phyloP scores from a whole-genome alignment of 257 asterid species.

The Cynanchum wilfordii region DNA sequence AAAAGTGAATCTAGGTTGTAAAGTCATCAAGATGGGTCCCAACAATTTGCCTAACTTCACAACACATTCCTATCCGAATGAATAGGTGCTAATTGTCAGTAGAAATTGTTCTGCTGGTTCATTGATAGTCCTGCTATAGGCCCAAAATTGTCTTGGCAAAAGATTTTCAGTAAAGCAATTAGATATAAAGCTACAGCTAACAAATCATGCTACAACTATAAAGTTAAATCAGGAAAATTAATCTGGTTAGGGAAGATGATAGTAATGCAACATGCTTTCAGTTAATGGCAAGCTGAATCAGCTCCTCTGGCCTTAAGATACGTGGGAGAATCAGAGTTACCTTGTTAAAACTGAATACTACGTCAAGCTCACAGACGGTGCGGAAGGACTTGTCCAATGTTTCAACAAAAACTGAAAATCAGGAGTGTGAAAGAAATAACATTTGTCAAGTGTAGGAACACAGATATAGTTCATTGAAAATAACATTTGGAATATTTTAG shows the following conservation, averaged over 20 bases:
- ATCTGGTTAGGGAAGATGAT: background rate
- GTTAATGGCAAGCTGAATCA: background rate
- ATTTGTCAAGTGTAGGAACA: background rate
- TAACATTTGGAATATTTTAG: background rate
- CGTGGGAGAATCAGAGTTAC: constrained; percentile 35
- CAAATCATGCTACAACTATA: background rate
- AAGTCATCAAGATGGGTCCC: background rate
- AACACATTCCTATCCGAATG: background rate
- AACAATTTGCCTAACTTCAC: background rate
- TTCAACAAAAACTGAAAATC: constrained; percentile 83
- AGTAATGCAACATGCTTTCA: background rate
- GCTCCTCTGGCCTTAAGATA: background rate
- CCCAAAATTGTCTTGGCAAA: background rate
- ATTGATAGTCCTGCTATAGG: background rate
- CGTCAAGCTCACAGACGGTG: constrained; percentile 90
- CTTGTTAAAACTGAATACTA: constrained; percentile 88
- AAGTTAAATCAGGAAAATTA: background rate
- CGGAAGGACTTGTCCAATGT: constrained; percentile 87
- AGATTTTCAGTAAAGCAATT: background rate
- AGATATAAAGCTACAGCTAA: background rate
- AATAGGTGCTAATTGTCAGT: background rate
- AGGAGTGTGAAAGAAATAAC: constrained; percentile 9
- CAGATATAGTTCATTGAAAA: background rate
- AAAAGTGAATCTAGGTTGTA: background rate
- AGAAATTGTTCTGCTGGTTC: background rate